These are phyloP conservation scores for Hemisphaericaspora xylofermentans DNA, from an alignment of 1,139 yeast genomes.

Conservation along the genomic window DNA sequence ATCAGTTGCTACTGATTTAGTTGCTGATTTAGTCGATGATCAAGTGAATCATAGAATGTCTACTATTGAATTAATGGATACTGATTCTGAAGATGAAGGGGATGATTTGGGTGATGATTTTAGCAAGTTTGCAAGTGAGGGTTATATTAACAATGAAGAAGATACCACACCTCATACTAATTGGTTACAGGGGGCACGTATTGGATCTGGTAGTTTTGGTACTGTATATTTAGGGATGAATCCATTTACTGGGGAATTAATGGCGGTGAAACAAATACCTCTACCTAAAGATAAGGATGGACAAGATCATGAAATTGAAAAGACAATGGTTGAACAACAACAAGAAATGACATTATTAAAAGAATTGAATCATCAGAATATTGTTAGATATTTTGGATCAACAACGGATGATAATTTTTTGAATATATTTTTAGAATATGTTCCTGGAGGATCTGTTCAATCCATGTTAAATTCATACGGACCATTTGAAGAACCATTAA, in stretches of 20 bases:
- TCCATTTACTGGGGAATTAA: constrained; percentile 86
- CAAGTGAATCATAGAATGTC: constrained; percentile 39
- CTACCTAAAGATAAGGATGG: constrained; percentile 46
- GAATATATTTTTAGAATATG: constrained; percentile 88
- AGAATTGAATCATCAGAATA: constrained; percentile 85
- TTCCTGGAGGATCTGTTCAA: constrained; percentile 95
- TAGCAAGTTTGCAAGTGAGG: constrained; percentile 1
- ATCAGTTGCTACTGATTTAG: constrained; percentile 36
- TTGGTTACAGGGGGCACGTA: constrained; percentile 90
- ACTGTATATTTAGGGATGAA: constrained; percentile 91
- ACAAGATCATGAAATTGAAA: constrained; percentile 43
- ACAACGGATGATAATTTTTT: constrained; percentile 67
- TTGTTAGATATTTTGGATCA: constrained; percentile 88
- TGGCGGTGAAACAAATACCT: constrained; percentile 96
- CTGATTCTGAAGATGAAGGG: constrained; percentile 28
- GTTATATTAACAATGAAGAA: constrained; percentile 9
- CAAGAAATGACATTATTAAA: constrained; percentile 80
- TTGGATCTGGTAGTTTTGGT: constrained; percentile 95
- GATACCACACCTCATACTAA: constrained; percentile 54
- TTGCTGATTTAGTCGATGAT: constrained; percentile 17
- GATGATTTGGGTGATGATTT: neutral
- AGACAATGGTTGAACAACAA: constrained; percentile 76
- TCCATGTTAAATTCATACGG: constrained; percentile 84
- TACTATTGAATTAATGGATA: constrained; percentile 50
- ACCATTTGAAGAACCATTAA: constrained; percentile 87